Evolutionary conservation across 106 monocot species (phyloP).

Genomic region (Phalaenopsis equestris): DNA sequence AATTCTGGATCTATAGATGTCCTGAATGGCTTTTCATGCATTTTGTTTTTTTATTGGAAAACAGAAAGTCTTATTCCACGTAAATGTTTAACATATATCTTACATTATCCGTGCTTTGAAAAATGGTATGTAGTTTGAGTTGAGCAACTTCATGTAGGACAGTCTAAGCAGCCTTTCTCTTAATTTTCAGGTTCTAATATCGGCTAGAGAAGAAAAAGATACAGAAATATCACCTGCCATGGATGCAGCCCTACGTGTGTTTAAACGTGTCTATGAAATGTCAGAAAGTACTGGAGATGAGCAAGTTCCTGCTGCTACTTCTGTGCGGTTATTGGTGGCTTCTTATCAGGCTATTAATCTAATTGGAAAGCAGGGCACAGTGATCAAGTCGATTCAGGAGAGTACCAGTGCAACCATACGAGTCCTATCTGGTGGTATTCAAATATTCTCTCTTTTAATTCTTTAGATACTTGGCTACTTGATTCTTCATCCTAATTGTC

Average conservation of each 20-base stretch:
- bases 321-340: conserved; percentile 55
- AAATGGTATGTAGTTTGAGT: neutral
- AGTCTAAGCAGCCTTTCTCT: neutral
- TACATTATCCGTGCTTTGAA: neutral
- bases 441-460: neutral
- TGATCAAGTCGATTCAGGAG: conserved; percentile 88
- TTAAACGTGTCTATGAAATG: conserved; percentile 61
- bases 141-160: neutral
- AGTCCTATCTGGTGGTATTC: conserved; percentile 64
- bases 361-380: conserved; percentile 77
- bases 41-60: no score
- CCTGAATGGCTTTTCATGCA: no score
- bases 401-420: conserved; percentile 46
- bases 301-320: conserved; percentile 14
- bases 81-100: neutral
- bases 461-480: neutral
- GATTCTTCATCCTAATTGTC: neutral
- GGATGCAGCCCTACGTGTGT: conserved; percentile 69
- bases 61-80: neutral
- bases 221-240: conserved; percentile 76
- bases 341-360: conserved; percentile 67
- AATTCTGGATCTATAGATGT: neutral
- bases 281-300: conserved; percentile 35
- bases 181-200: conserved; percentile 67
- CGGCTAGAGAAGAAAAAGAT: conserved; percentile 75